A percentile compares a stretch with the other conserved stretches of the same genome.
phyloP scores from a whole-genome alignment of 345 rosid species.

The Populus nigra region DNA sequence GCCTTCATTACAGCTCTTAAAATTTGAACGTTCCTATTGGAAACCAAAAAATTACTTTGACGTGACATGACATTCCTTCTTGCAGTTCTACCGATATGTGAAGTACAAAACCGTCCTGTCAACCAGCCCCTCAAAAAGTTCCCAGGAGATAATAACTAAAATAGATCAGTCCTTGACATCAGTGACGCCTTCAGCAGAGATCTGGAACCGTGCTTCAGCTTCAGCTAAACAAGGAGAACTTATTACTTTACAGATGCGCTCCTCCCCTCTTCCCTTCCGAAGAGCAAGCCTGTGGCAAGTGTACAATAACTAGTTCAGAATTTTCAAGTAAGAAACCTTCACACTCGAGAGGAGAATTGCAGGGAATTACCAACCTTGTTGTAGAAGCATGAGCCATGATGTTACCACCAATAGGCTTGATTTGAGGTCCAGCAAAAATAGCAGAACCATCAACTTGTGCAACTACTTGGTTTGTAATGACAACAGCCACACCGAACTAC shows the following conservation, averaged over 20 bases:
- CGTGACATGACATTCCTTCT: not conserved
- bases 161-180: slow-evolving; percentile 72
- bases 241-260: slow-evolving; percentile 93
- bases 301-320: not conserved
- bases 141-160: not conserved
- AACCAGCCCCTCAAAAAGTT: not conserved
- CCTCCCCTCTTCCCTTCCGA: slow-evolving; percentile 93
- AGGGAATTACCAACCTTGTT: slow-evolving; percentile 54
- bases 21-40: not conserved
- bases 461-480: slow-evolving; percentile 92
- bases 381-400: slow-evolving; percentile 99
- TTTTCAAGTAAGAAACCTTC: not conserved
- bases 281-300: slow-evolving; percentile 59
- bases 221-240: slow-evolving; percentile 94
- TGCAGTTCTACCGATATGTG: not conserved
- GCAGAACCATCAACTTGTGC: slow-evolving; percentile 99
- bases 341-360: not conserved
- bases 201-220: slow-evolving; percentile 91
- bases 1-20: not conserved
- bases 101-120: not conserved
- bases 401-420: slow-evolving; percentile 94
- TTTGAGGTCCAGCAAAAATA: slow-evolving; percentile 93
- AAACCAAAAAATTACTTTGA: not conserved
- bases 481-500: slow-evolving; percentile 94
- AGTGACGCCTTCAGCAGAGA: slow-evolving; percentile 76